Evolutionary conservation across 192 early-diverging fungal genomes (phyloP), one percentile per base, ranked within the genome.

Genomic region (Kappamyces sp.): DNA sequence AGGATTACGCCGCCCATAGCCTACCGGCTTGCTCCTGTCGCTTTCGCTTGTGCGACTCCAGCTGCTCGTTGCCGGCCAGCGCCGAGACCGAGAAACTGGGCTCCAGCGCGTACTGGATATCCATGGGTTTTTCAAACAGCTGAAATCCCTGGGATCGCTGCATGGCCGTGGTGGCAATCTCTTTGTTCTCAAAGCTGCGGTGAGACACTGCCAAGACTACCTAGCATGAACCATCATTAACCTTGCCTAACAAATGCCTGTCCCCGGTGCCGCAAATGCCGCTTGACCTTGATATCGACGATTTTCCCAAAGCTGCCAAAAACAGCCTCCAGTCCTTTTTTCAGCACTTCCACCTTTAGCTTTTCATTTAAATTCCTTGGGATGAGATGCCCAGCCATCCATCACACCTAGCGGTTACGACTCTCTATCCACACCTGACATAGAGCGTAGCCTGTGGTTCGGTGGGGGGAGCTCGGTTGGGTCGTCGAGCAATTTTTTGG

Each of bases 231-330:
- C 22, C 22, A 0, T 22, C 22, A 0, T 0, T 22, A 22, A 22
- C 22, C 22, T 22, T 22, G 22, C 22, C 22, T 22, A 1, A 99
- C 77, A 72, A 94, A 99, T 0, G 94, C 96, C 65, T 99, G 96
- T 12, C 96, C 96, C 55, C 91, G 81, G 79, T 91, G 85, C 52
- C 81, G 74, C 55, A 96, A 77, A 71, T 88, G 86, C 58, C 68
- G 62, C 54, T 89, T 91, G 5, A 85, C 86, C 11, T 84, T 73
- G 7, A 96, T 82, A 47, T 96, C 87, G 1, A 93, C 53, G 7
- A 99, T 77, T 38, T 87, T 68, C 31, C 96, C 96, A 60, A 86
- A 94, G 29, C 82, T 78, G 45, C 85, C 81, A 57, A 95, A 99
- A 42, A 96, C 64, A 15, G 85, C 77, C 31, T 72, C 74, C 54